Conservation (phyloP, 2,329 filamentous ascomycete species). For the Lecanosticta acicola region DNA sequence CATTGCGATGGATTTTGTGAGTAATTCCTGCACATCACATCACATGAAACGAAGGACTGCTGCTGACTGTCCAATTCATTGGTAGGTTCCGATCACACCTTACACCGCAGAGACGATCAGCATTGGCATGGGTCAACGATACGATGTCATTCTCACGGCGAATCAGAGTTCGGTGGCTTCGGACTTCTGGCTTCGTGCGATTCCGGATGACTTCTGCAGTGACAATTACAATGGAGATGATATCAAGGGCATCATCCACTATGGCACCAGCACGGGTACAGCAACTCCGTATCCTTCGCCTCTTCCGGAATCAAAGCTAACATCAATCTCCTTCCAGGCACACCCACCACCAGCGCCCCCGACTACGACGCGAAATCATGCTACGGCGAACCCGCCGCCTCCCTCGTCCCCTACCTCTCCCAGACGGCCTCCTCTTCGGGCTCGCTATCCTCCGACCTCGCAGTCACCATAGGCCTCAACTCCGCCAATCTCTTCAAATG, state of each 20-base stretch:
- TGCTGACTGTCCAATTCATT: background rate
- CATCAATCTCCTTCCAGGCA: conserved; percentile 11
- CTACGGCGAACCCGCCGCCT: conserved; percentile 33
- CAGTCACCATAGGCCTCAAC: conserved; percentile 30
- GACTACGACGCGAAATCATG: conserved; percentile 33
- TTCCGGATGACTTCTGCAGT: conserved; percentile 38
- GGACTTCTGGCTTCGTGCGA: conserved; percentile 34
- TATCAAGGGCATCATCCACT: conserved; percentile 34
- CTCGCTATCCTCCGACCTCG: conserved; percentile 9
- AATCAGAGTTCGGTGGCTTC: conserved; percentile 26
- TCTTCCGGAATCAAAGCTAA: too few relatives aligned
- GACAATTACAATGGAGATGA: conserved; percentile 32
- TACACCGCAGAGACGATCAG: conserved; percentile 34
- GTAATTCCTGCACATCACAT: background rate
- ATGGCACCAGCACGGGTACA: conserved; percentile 27
- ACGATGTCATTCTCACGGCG: conserved; percentile 32
- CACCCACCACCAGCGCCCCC: conserved; percentile 32
- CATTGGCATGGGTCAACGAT: conserved; percentile 36
- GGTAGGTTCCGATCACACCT: conserved; percentile 36
- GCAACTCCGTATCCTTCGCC: background rate
- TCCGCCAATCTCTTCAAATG: conserved; percentile 31
- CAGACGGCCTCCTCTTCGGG: conserved; percentile 20
- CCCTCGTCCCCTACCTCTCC: conserved; percentile 32
- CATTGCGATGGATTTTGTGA: conserved; percentile 38
- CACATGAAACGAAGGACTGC: too few relatives aligned